Percentiles rank a stretch among this genome's conserved stretches.
phyloP scores from a whole-genome alignment of 768 basidiomycete species.

The Chalciporus chontae region DNA sequence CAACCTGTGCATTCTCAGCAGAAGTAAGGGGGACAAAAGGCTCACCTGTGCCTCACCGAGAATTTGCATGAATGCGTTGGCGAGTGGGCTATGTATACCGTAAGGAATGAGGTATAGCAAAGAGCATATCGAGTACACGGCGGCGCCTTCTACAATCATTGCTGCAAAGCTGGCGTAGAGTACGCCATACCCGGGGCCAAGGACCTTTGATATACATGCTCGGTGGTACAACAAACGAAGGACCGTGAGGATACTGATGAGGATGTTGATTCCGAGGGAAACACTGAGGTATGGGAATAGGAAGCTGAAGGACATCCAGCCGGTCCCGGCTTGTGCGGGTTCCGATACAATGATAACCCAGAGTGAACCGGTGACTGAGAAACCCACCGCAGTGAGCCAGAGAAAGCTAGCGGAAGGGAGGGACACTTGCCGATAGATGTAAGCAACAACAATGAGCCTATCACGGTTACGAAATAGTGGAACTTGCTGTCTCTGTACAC shows the following conservation, averaged over 20 bases:
- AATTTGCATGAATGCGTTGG: slow-evolving; percentile 29
- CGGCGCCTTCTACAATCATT: slow-evolving; percentile 34
- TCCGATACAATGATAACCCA: slow-evolving; percentile 28
- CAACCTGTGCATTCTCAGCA: not conserved
- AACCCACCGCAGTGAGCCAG: not conserved
- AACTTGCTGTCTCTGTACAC: slow-evolving; percentile 29
- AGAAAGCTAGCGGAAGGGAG: not conserved
- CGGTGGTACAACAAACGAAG: slow-evolving; percentile 30
- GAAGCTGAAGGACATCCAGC: slow-evolving; percentile 32
- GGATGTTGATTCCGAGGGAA: slow-evolving; percentile 32
- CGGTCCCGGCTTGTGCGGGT: slow-evolving; percentile 14
- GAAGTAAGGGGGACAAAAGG: not conserved
- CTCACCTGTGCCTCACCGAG: slow-evolving; percentile 29
- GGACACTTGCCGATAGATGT: slow-evolving; percentile 22
- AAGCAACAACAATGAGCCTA: slow-evolving; percentile 22
- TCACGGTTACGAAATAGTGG: slow-evolving; percentile 11
- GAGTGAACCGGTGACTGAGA: slow-evolving; percentile 26
- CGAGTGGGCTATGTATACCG: slow-evolving; percentile 19
- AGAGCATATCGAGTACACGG: slow-evolving; percentile 32
- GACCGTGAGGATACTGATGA: slow-evolving; percentile 30
- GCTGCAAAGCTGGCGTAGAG: slow-evolving; percentile 33
- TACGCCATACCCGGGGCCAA: slow-evolving; percentile 24
- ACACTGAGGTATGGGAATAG: slow-evolving; percentile 33
- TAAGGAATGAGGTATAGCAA: slow-evolving; percentile 32
- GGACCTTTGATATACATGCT: slow-evolving; percentile 20